phyloP scores from a whole-genome alignment of 495 filamentous ascomycete genomes.

The Hyaloscypha finlandica region DNA sequence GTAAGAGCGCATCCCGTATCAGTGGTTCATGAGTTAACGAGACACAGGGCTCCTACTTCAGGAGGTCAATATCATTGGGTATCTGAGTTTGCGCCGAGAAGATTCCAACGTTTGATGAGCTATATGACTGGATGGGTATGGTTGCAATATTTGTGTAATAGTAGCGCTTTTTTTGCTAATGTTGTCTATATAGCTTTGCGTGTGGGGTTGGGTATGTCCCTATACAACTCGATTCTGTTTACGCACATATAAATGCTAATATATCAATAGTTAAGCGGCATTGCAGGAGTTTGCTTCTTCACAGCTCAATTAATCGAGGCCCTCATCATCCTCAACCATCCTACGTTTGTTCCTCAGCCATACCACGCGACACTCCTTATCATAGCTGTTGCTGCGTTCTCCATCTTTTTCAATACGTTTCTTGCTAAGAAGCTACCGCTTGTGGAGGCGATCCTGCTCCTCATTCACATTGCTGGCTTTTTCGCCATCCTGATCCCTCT shows the following conservation, averaged over 20 bases:
- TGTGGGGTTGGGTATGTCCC: conserved; percentile 16
- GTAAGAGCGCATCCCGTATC: not conserved
- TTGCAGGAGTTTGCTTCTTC: conserved; percentile 41
- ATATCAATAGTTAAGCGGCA: conserved; percentile 10
- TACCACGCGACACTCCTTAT: conserved; percentile 63
- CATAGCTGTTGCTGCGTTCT: conserved; percentile 50
- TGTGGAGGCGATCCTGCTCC: conserved; percentile 49
- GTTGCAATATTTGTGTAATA: not conserved
- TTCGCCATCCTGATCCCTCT: conserved; percentile 50
- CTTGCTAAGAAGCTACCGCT: conserved; percentile 54
- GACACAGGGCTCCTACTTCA: not conserved
- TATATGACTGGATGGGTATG: conserved; percentile 11
- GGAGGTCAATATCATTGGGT: conserved; percentile 12
- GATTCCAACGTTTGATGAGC: conserved; percentile 13
- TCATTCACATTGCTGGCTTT: conserved; percentile 48
- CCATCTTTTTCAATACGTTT: conserved; percentile 58
- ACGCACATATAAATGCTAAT: conserved; percentile 8
- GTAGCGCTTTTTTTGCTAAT: conserved; percentile 5
- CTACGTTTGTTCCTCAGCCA: conserved; percentile 45
- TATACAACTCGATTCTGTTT: not conserved
- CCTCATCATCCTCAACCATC: conserved; percentile 54
- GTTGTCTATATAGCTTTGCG: conserved; percentile 9
- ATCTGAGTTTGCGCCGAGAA: conserved; percentile 11
- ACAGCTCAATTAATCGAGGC: conserved; percentile 61
- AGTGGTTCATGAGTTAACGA: not conserved